Evolutionary conservation across 495 filamentous ascomycete species (phyloP).

Genomic region (Patellaria atrata): DNA sequence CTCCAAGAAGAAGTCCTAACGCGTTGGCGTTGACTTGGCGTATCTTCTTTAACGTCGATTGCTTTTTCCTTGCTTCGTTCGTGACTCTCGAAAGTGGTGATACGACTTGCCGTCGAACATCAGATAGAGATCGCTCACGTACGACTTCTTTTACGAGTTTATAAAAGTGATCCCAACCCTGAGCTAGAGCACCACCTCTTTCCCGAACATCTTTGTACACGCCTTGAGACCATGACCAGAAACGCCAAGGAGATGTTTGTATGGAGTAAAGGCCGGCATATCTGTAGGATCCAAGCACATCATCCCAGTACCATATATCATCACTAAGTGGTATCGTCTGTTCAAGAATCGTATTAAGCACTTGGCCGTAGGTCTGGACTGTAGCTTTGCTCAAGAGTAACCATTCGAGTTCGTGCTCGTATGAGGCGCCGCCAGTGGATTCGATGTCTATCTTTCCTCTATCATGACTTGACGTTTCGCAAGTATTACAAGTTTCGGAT

Average conservation of each 20-base stretch:
- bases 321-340: conserved; percentile 68
- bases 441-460: conserved; percentile 10
- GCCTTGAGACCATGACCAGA: conserved; percentile 51
- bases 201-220: conserved; percentile 42
- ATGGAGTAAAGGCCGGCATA: conserved; percentile 62
- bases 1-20: conserved; percentile 70
- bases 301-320: conserved; percentile 88
- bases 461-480: conserved; percentile 16
- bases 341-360: conserved; percentile 58
- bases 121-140: conserved; percentile 41
- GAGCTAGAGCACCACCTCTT: conserved; percentile 33
- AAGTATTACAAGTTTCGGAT: conserved; percentile 20
- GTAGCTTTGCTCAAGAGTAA: conserved; percentile 74
- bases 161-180: conserved; percentile 66
- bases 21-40: conserved; percentile 72
- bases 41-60: conserved; percentile 46
- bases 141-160: conserved; percentile 59
- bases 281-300: conserved; percentile 55
- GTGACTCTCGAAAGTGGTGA: conserved; percentile 57
- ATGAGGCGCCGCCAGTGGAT: conserved; percentile 20
- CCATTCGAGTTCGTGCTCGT: conserved; percentile 74
- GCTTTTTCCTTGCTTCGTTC: conserved; percentile 55
- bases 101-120: conserved; percentile 46
- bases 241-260: conserved; percentile 61
- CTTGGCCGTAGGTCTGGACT: conserved; percentile 63